Base-by-base conservation (phyloP, 495 filamentous ascomycete species). In the Penicillium robsamsonii region DNA sequence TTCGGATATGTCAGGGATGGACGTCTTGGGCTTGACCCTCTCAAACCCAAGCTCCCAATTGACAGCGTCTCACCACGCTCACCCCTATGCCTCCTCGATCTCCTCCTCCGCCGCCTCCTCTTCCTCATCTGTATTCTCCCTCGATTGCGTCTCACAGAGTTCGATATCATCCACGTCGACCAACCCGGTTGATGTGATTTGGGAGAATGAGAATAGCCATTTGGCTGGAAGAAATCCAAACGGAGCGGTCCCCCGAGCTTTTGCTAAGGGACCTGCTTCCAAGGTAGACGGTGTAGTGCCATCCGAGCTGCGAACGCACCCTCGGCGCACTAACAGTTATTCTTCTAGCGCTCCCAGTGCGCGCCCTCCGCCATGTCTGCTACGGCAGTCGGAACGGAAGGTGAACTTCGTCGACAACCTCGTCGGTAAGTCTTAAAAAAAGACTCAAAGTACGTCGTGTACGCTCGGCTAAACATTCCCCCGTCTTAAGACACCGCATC, bases 381-480 rank as follows among this genome's bases (percentile, higher is more conserved):
- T 92, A 43, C 88, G 94, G 55, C 94, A 98, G 77, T 86, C 85
- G 64, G 94, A 97, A 69, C 87, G 94, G 58, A 97, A 96, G 77
- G 83, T 89, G 67, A 92, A 87, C 70, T 98, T 97, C 70, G 94
- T 98, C 76, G 93, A 97, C 71, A 91, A 85, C 76, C 90, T 98
- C 70, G 93, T 98, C 81, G 94, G 94, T 98, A 91, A 94, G 94
- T 78, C 52, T 44, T 62, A 66, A 62, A 56, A 44, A 51, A 50
- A 55, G 54, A 38, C 53, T 60, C 13, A 25, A 35, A 27, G 22
- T 29, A 24, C 58, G 57, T 59, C 55, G 51, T 45, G 37, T 33
- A 58, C 46, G 42, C 52, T 51, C 60, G 45, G 67, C 63, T 62
- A 58, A 64, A 62, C 59, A 43, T 52, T 62, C 69, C 61, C 46